Evolutionary conservation across 2,329 filamentous ascomycete genomes (phyloP).

Genomic region (Aspergillus sp.): DNA sequence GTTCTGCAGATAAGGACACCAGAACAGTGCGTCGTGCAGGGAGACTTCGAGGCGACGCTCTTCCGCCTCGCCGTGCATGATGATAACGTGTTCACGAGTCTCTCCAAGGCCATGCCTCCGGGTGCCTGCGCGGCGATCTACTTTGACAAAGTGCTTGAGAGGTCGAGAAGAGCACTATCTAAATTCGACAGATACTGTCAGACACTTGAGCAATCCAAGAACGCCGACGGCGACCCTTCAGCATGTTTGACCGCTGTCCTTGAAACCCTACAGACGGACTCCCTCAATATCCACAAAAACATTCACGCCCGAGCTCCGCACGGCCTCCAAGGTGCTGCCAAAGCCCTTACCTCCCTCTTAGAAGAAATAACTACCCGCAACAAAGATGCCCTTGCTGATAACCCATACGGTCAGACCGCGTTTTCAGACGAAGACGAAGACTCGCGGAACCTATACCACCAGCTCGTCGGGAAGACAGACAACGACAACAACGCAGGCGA

Average conservation of each 20-base stretch:
- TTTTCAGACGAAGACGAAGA: conserved; percentile 40
- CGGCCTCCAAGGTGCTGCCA: conserved; percentile 37
- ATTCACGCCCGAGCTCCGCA: conserved; percentile 35
- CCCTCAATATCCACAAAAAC: conserved; percentile 34
- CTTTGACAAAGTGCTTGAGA: conserved; percentile 43
- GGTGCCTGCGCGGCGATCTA: conserved; percentile 44
- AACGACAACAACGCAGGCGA: conserved; percentile 21
- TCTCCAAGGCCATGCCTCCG: conserved; percentile 44
- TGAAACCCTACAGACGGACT: conserved; percentile 28
- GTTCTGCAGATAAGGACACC: conserved; percentile 21
- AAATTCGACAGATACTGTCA: conserved; percentile 43
- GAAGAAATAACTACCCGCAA: conserved; percentile 39
- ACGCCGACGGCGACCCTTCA: conserved; percentile 21
- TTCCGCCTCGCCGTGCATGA: conserved; percentile 48
- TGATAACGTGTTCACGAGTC: conserved; percentile 40
- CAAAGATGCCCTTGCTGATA: conserved; percentile 39
- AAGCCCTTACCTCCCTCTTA: conserved; percentile 39
- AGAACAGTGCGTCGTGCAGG: conserved; percentile 46
- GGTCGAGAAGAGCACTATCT: conserved; percentile 33
- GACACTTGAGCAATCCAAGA: conserved; percentile 17
- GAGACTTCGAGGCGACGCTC: conserved; percentile 46
- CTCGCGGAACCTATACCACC: conserved; percentile 44
- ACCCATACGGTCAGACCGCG: conserved; percentile 32
- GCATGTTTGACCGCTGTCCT: conserved; percentile 32
- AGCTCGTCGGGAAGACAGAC: conserved; percentile 38